Conservation (phyloP, 202 grass and related monocot species). For the Bolboschoenoplectus hybrid region DNA sequence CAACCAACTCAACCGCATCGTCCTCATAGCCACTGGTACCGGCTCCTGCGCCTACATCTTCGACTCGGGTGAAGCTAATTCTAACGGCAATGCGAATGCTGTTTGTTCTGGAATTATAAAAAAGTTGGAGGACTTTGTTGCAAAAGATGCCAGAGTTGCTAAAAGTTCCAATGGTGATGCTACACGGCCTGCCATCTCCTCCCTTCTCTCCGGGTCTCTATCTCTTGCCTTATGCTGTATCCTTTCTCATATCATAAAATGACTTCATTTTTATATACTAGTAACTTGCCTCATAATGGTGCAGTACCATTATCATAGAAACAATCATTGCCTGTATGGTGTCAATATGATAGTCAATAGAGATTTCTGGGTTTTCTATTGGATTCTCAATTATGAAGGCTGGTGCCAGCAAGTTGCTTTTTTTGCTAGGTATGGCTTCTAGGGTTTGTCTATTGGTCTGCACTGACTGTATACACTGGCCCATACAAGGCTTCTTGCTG, state of each 20-base stretch:
- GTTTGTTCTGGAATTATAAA: conserved; percentile 57
- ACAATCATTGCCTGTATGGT: neutral
- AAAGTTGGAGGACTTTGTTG: conserved; percentile 69
- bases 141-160: conserved; percentile 46
- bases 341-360: neutral
- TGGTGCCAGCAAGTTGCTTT: neutral
- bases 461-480: neutral
- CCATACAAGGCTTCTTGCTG: neutral
- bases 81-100: conserved; percentile 37
- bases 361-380: neutral
- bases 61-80: conserved; percentile 52
- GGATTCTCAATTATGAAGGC: neutral
- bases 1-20: conserved; percentile 78
- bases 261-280: neutral
- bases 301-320: neutral
- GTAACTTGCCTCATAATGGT: neutral
- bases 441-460: neutral
- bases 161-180: conserved; percentile 39
- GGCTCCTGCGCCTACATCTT: conserved; percentile 85
- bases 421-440: neutral
- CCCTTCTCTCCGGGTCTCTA: conserved; percentile 77
- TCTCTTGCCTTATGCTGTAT: conserved; percentile 96
- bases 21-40: conserved; percentile 65
- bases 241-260: conserved; percentile 38
- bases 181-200: conserved; percentile 38